phyloP scores from a whole-genome alignment of 805 yeast genomes.

The Schwanniomyces sp. region DNA sequence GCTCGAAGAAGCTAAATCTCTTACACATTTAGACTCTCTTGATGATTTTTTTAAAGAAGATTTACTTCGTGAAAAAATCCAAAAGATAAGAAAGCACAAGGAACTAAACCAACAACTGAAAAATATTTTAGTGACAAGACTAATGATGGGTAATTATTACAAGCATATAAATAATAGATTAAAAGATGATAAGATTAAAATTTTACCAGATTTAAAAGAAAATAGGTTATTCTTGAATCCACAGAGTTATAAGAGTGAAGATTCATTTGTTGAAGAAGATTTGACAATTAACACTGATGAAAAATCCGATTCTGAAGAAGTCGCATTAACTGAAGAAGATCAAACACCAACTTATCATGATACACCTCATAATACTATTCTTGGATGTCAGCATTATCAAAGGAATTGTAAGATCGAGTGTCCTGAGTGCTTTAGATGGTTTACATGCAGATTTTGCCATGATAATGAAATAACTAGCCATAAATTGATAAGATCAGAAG shows the following conservation, averaged over 20 bases:
- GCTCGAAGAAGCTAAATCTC: constrained; percentile 29
- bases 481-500: constrained; percentile 53
- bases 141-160: constrained; percentile 69
- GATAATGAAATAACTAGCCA: constrained; percentile 52
- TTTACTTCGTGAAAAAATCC: constrained; percentile 49
- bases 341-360: constrained; percentile 48
- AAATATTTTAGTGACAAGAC: constrained; percentile 54
- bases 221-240: constrained; percentile 16
- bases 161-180: constrained; percentile 42
- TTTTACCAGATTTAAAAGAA: constrained; percentile 10
- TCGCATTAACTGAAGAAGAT: constrained; percentile 49
- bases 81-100: constrained; percentile 39
- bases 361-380: constrained; percentile 34
- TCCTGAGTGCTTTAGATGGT: constrained; percentile 71
- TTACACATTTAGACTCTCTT: constrained; percentile 35
- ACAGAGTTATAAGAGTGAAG: constrained; percentile 2
- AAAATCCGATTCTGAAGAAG: constrained; percentile 31
- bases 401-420: constrained; percentile 85
- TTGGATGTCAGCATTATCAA: constrained; percentile 85
- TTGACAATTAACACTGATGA: constrained; percentile 4
- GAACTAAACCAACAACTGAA: constrained; percentile 42
- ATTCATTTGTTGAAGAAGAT: not conserved
- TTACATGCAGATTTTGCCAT: constrained; percentile 82
- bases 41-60: constrained; percentile 40
- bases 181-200: constrained; percentile 13